phyloP scores from a whole-genome alignment of 257 asterid genomes.

The Fraxinus americana region DNA sequence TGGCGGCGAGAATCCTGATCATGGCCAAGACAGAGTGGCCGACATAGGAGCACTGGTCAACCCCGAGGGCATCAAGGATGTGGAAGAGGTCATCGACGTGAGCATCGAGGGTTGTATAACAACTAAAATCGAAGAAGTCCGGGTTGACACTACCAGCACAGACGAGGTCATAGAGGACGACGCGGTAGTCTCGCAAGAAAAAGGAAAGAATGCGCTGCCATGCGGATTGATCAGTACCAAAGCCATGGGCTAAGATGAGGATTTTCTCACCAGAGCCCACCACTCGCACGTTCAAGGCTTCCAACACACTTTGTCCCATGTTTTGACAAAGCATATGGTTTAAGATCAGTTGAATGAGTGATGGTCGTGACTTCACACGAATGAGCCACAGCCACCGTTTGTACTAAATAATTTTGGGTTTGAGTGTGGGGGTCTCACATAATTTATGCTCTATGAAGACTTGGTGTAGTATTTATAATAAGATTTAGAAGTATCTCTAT shows the following conservation, averaged over 20 bases:
- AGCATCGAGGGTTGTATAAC: conserved; percentile 46
- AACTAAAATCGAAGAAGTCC: conserved; percentile 47
- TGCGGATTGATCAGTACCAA: conserved; percentile 52
- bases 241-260: conserved; percentile 47
- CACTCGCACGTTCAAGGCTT: conserved; percentile 43
- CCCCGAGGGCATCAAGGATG: conserved; percentile 38
- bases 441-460: not conserved
- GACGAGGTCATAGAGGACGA: conserved; percentile 51
- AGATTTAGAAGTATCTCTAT: not conserved
- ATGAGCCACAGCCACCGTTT: not conserved
- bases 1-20: conserved; percentile 17
- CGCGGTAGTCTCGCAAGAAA: conserved; percentile 39
- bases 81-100: conserved; percentile 47
- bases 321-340: not conserved
- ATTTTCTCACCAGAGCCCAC: conserved; percentile 45
- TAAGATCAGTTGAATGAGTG: not conserved
- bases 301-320: conserved; percentile 41
- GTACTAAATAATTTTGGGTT: not conserved
- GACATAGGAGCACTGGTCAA: conserved; percentile 33
- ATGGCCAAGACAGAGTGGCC: conserved; percentile 21
- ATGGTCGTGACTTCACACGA: not conserved
- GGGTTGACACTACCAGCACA: conserved; percentile 62
- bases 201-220: conserved; percentile 49
- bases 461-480: not conserved
- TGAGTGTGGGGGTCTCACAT: not conserved